phyloP scores from a whole-genome alignment of 352 stramenopile genomes.

The Pilasporangium apinafurcum region DNA sequence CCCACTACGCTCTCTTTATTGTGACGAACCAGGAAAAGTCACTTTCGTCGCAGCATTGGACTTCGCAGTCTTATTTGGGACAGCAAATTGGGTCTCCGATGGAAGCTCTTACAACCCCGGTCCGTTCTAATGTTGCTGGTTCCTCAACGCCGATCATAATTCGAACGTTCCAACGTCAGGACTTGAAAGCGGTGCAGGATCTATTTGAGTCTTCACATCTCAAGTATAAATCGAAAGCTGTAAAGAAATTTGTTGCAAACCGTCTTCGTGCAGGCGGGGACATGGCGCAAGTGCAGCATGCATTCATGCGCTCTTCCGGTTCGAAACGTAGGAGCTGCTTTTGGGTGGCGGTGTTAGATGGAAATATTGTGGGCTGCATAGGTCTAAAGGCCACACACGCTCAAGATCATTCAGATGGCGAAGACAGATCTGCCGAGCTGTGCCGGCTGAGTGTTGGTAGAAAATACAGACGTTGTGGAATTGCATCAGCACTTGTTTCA shows the following conservation, averaged over 20 bases:
- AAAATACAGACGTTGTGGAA: slow-evolving; percentile 26
- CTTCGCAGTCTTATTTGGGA: slow-evolving; percentile 9
- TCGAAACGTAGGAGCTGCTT: slow-evolving; percentile 22
- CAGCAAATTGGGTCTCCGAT: slow-evolving; percentile 16
- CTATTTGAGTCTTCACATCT: slow-evolving; percentile 62
- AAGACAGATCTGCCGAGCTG: slow-evolving; percentile 36
- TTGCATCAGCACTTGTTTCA: slow-evolving; percentile 39
- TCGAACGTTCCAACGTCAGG: slow-evolving; percentile 39
- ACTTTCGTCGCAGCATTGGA: slow-evolving; percentile 17
- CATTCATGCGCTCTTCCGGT: slow-evolving; percentile 21
- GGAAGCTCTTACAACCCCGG: slow-evolving; percentile 4
- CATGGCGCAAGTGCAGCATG: slow-evolving; percentile 36
- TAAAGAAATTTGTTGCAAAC: slow-evolving; percentile 63
- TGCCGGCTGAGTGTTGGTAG: slow-evolving; percentile 51
- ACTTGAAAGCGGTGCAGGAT: slow-evolving; percentile 32
- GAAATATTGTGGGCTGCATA: slow-evolving; percentile 45
- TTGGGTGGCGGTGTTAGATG: slow-evolving; percentile 43
- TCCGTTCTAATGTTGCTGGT: not conserved
- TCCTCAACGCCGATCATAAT: slow-evolving; percentile 17
- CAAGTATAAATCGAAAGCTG: slow-evolving; percentile 53
- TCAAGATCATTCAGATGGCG: not conserved
- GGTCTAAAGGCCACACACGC: slow-evolving; percentile 32
- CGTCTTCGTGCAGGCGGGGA: slow-evolving; percentile 43
- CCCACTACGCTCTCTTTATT: slow-evolving; percentile 60
- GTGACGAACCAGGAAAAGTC: slow-evolving; percentile 20